These are phyloP conservation scores for Mollisia scopiformis DNA, from an alignment of 2,329 filamentous ascomycete genomes.

Conservation along the genomic window DNA sequence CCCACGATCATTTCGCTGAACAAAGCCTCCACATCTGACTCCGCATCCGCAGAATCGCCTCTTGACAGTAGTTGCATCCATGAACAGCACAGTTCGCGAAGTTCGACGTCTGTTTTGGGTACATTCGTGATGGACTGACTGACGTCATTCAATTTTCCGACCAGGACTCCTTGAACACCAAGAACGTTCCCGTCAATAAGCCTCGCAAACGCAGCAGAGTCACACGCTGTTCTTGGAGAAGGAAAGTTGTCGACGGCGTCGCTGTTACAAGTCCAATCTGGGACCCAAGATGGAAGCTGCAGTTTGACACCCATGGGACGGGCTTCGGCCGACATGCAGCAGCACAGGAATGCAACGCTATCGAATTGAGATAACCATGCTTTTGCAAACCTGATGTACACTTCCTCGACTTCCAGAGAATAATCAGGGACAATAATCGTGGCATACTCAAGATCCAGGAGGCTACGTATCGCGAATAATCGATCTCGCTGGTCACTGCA, in stretches of 20 bases:
- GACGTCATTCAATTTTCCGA: background rate
- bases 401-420: background rate
- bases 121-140: background rate
- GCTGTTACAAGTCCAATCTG: background rate
- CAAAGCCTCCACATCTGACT: background rate
- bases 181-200: background rate
- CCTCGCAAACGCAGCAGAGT: background rate
- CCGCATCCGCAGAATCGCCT: background rate
- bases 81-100: background rate
- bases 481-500: slow-evolving; percentile 9
- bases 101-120: background rate
- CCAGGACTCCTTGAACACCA: background rate
- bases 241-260: no score
- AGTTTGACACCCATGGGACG: background rate
- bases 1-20: slow-evolving; percentile 2
- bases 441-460: background rate
- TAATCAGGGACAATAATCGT: slow-evolving; percentile 3
- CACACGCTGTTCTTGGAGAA: no score
- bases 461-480: slow-evolving; percentile 7
- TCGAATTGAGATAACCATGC: background rate
- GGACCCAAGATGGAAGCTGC: slow-evolving; percentile 13
- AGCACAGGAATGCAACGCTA: background rate
- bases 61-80: background rate
- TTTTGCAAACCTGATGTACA: slow-evolving; percentile 1
- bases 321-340: background rate